Base-by-base conservation (phyloP, 2,329 filamentous ascomycete species). In the Paracamarosporium sp. region DNA sequence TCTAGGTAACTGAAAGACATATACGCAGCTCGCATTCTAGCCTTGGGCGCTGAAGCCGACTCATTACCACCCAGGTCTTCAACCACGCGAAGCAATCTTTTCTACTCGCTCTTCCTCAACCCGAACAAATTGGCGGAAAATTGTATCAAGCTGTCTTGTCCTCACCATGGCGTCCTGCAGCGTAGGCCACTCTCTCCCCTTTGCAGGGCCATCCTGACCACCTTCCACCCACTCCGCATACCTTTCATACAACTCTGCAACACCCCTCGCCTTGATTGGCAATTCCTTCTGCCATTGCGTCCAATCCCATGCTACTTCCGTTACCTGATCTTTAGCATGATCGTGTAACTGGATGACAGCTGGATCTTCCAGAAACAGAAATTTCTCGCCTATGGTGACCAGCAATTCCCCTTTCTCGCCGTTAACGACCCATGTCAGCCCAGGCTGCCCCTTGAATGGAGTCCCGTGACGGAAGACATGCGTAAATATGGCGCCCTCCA, bases 141-240 rank as follows among this genome's bases (percentile, higher is more conserved):
- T 47, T 7, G 20, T 38, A 3, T 63, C 61, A 48, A 68, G 60
- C 71, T 84, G 76, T 65, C 77, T 71, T 67, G 84, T 82, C n/a
- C 83, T 74, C 61, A 68, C 68, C 3, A 82, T 63, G 0, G 82
- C 83, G 53, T 79, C 75, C 0, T 70, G 69, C 60, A 84, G 79
- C 0, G 75, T 76, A 5, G 76, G 67, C 59, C 75, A 77, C 44
- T 53, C 54, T 36, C 56, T 59, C 15, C 58, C 64, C n/a, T 56
- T 52, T 38, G 56, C n/a, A 8, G 62, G 43, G 3, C 51, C 36
- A 2, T 53, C 52, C 24, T 43, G 56, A 7, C 61, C 66, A 48
- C 51, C 41, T 59, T 59, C 67, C 33, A 61, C 59, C 59, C 53
- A 71, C 50, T 66, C 64, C 38, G 64, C 67, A 54, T 67, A 72